phyloP scores from a whole-genome alignment of 331 rosid genomes.

The Spiraea crenata region DNA sequence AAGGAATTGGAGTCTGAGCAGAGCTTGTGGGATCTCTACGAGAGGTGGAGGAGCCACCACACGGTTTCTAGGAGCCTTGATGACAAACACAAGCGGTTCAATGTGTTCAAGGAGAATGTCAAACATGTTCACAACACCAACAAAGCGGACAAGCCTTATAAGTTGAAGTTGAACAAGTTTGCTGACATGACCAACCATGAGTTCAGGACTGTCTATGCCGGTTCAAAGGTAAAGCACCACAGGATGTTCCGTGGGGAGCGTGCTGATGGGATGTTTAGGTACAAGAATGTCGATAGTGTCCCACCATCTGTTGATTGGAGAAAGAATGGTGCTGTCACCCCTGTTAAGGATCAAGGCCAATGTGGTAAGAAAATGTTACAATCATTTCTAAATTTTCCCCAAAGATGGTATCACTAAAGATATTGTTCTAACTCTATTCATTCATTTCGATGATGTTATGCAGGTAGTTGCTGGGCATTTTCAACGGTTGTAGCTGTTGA shows the following conservation, averaged over 20 bases:
- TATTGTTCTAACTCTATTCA: background rate
- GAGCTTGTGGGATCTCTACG: slow-evolving; percentile 66
- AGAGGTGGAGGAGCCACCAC: slow-evolving; percentile 85
- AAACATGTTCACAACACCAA: slow-evolving; percentile 68
- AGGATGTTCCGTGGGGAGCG: slow-evolving; percentile 49
- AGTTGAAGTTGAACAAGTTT: slow-evolving; percentile 81
- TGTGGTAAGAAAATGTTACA: slow-evolving; percentile 55
- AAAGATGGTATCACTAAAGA: no score
- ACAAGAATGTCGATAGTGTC: slow-evolving; percentile 37
- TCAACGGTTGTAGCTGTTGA: slow-evolving; percentile 76
- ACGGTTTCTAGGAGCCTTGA: slow-evolving; percentile 53
- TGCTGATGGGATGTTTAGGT: slow-evolving; percentile 39
- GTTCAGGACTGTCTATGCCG: slow-evolving; percentile 60
- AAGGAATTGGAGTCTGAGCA: slow-evolving; percentile 60
- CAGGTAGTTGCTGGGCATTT: slow-evolving; percentile 98
- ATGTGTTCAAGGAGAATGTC: slow-evolving; percentile 74
- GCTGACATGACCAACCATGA: slow-evolving; percentile 88
- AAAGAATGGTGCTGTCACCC: slow-evolving; percentile 67
- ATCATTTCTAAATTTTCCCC: background rate
- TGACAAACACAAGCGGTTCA: slow-evolving; percentile 73
- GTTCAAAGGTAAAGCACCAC: slow-evolving; percentile 66
- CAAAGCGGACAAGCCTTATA: slow-evolving; percentile 72
- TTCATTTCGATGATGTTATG: background rate
- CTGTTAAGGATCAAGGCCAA: slow-evolving; percentile 73
- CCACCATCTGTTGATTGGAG: slow-evolving; percentile 88